Conservation (phyloP, 2,329 filamentous ascomycete genomes). For the Ophiostoma novo-ulmi region DNA sequence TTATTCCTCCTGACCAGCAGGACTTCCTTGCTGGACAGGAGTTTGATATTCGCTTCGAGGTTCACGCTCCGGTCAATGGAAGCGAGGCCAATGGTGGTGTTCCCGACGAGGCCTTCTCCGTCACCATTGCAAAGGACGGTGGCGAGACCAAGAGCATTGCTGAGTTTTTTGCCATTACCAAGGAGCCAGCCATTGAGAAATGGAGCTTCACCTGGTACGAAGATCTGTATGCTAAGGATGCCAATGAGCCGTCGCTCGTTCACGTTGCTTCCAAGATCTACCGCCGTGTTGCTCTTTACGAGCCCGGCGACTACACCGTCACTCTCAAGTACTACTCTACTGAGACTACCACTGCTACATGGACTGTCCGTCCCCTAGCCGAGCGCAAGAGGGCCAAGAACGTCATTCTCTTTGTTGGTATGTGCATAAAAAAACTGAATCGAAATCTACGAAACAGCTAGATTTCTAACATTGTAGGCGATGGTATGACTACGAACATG, state of each 20-base stretch:
- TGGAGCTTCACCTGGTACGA: conserved; percentile 86
- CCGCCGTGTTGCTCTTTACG: conserved; percentile 67
- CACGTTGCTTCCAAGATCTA: conserved; percentile 77
- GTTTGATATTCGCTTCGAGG: conserved; percentile 33
- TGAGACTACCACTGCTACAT: conserved; percentile 66
- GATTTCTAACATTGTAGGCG: conserved; percentile 46
- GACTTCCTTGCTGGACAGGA: conserved; percentile 66
- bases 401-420: conserved; percentile 61
- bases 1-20: conserved; percentile 59
- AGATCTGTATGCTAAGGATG: conserved; percentile 73
- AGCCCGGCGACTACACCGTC: conserved; percentile 74
- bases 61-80: conserved; percentile 58
- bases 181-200: conserved; percentile 47
- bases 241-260: conserved; percentile 63
- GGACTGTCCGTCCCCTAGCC: conserved; percentile 67
- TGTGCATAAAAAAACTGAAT: background rate
- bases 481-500: conserved; percentile 70
- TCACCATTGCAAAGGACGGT: conserved; percentile 14
- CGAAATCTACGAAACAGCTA: background rate
- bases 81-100: conserved; percentile 27
- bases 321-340: conserved; percentile 70
- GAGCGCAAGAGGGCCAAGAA: conserved; percentile 74
- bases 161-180: conserved; percentile 27
- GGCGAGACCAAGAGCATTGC: conserved; percentile 12
- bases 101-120: conserved; percentile 25